Base-by-base conservation (phyloP, 495 filamentous ascomycete species). In the Hypoxylon lienhwacheense region DNA sequence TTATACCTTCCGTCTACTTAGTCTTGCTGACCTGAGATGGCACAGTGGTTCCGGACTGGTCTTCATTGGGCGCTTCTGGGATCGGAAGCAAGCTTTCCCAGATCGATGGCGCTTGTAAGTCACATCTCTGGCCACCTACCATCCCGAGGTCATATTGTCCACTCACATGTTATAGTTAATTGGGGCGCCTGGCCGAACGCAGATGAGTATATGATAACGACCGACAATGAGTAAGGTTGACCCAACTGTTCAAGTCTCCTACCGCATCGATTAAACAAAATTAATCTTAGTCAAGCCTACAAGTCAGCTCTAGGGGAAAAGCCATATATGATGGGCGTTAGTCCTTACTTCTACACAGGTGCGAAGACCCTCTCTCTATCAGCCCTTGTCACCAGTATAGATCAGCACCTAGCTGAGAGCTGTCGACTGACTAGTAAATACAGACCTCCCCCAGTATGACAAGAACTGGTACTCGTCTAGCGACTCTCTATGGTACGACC, bases 251-350 rank as follows among this genome's bases (percentile, higher is more conserved):
- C n/a, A n/a, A n/a, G n/a, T n/a, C n/a, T n/a, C n/a, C n/a, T n/a
- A n/a, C n/a, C n/a, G n/a, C n/a, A n/a, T n/a, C n/a, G n/a, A n/a
- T n/a, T n/a, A n/a, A n/a, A n/a, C n/a, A n/a, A n/a, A n/a, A n/a
- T n/a, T n/a, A n/a, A n/a, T n/a, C n/a, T n/a, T n/a, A n/a, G n/a
- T 54, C 51, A 66, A 14, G 67, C 72, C 0, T 89, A 83, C 69
- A 71, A 74, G 28, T 64, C 71, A 7, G 69, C 67, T 12, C 66
- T 79, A 5, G 43, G 53, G 3, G 77, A 74, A 1, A 88, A 88
- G 66, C 73, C 81, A 4, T 91, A 84, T 69, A 90, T 91, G 87
- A 89, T 89, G 87, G 80, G 81, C 11, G 82, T 88, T 10, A 84
- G 85, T 11, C 87, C 87, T 1, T 89, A 85, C 81, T 90, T 90